A percentile compares a stretch with the other conserved stretches of the same genome.
These are phyloP conservation scores for Ophiostoma triangulosporum DNA, from an alignment of 2,329 filamentous ascomycete species.

Conservation along the genomic window DNA sequence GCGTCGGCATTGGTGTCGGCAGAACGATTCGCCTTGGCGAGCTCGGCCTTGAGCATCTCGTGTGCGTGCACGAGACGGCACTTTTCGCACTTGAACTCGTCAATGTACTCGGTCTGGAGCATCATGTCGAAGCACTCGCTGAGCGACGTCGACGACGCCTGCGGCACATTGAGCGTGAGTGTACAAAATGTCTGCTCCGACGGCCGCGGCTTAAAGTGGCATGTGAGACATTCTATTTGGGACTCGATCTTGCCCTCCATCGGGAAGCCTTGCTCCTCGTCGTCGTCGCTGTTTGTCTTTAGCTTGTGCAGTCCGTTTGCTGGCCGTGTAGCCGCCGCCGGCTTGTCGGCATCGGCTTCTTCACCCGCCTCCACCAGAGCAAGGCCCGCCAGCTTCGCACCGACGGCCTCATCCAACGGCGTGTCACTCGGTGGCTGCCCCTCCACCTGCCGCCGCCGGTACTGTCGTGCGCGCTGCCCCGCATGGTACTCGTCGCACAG, in stretches of 20 bases:
- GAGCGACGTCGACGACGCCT: constrained; percentile 65
- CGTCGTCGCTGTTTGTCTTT: constrained; percentile 20
- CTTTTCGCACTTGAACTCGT: constrained; percentile 91
- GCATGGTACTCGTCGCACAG: constrained; percentile 91
- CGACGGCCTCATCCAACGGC: constrained; percentile 2
- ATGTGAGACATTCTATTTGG: constrained; percentile 87
- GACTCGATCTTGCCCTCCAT: constrained; percentile 87
- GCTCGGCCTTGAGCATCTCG: constrained; percentile 45
- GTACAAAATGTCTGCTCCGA: constrained; percentile 80
- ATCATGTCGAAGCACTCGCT: constrained; percentile 85
- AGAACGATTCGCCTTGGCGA: constrained; percentile 38
- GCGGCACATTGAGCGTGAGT: constrained; percentile 80
- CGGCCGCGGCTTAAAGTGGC: constrained; percentile 77
- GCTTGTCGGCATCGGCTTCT: not conserved
- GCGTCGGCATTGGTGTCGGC: constrained; percentile 30
- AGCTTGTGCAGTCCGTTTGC: not conserved
- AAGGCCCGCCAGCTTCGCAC: constrained; percentile 11
- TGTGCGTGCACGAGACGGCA: constrained; percentile 77
- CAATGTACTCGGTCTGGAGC: constrained; percentile 89
- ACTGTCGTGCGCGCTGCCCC: constrained; percentile 56
- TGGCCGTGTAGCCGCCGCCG: not conserved
- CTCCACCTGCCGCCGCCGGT: constrained; percentile 30
- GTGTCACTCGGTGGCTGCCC: not conserved
- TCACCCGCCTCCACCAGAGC: not conserved
- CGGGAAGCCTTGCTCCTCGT: constrained; percentile 64